A percentile compares a stretch with the other conserved stretches of the same genome.
Evolutionary conservation across 2,329 filamentous ascomycete genomes (phyloP).

Genomic region (Arachnomyces sp.): DNA sequence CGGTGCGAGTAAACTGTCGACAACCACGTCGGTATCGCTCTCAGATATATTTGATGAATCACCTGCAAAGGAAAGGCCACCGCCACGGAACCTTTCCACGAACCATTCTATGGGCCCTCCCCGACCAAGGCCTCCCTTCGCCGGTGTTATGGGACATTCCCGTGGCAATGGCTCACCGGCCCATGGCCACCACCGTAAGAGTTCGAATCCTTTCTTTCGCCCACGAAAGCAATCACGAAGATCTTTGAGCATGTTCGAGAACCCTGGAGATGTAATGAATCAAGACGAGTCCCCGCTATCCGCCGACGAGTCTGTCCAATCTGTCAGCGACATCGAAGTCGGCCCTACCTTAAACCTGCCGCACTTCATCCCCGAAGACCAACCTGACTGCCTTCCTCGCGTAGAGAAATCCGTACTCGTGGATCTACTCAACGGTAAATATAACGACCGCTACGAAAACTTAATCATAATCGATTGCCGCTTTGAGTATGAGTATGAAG

Average conservation of each 20-base stretch:
- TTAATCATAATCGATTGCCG: constrained; percentile 90
- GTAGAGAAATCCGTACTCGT: constrained; percentile 76
- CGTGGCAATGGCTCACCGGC: constrained; percentile 69
- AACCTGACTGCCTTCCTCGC: constrained; percentile 77
- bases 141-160: constrained; percentile 47
- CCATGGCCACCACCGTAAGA: constrained; percentile 61
- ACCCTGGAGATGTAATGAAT: constrained; percentile 79
- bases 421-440: constrained; percentile 80
- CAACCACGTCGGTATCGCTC: constrained; percentile 49
- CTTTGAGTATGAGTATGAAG: constrained; percentile 97
- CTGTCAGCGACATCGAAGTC: constrained; percentile 78
- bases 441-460: constrained; percentile 64
- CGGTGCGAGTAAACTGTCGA: constrained; percentile 41
- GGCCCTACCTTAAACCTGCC: constrained; percentile 65
- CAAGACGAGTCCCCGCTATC: constrained; percentile 52
- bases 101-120: constrained; percentile 49
- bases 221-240: constrained; percentile 83
- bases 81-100: constrained; percentile 54
- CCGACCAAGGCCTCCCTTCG: constrained; percentile 58
- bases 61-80: constrained; percentile 61
- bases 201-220: constrained; percentile 61
- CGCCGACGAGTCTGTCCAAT: constrained; percentile 53
- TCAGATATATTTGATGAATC: constrained; percentile 76
- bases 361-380: constrained; percentile 71
- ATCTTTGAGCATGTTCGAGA: constrained; percentile 96